Evolutionary conservation across 2,329 filamentous ascomycete species (phyloP), one percentile per base, ranked within the genome.

Genomic region (Nemania bipapillata): DNA sequence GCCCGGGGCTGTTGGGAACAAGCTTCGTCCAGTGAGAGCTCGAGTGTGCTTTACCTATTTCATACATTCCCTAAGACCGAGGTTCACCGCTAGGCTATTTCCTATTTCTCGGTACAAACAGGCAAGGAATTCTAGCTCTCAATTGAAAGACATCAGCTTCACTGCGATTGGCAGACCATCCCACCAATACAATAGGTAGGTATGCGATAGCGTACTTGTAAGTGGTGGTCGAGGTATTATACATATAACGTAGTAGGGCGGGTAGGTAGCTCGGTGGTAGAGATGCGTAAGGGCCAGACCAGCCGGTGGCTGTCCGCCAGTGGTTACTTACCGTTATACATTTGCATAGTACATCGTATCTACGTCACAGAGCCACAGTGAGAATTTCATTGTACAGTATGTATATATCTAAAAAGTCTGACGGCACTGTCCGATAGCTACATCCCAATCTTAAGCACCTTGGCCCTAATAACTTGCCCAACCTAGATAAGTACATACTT

Each of bases 11-110:
- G 26, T 50, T 22, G 22, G 50, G 15, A 37, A 35, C 20, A 42
- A 63, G 56, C 66, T 69, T 64, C 47, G 52, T 56, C 58, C 68
- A 62, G 47, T 66, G 11, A 49, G 26, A 63, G 62, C 57, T 35
- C 40, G 17, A 55, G 26, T 26, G 56, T 63, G 57, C n/a, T 40
- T 52, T 9, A 3, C 45, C 20, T 50, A 22, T 47, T 47, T 47
- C 26, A 56, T 52, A 11, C 55, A 42, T 47, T 40, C 30, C 28
- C 42, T 30, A 20, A 59, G 40, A 40, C 60, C 59, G 60, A 68
- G 54, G 60, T 45, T 40, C 11, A 52, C 20, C 32, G 28, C n/a
- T 22, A 7, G 8, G 40, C 17, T 32, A 26, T 55, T n/a, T 47
- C 22, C 17, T 32, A 26, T 55, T n/a, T 47, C 22, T 45, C 22